Evolutionary conservation across 2,329 filamentous ascomycete species (phyloP).

Genomic region (Lecanoromycetidae sp.): DNA sequence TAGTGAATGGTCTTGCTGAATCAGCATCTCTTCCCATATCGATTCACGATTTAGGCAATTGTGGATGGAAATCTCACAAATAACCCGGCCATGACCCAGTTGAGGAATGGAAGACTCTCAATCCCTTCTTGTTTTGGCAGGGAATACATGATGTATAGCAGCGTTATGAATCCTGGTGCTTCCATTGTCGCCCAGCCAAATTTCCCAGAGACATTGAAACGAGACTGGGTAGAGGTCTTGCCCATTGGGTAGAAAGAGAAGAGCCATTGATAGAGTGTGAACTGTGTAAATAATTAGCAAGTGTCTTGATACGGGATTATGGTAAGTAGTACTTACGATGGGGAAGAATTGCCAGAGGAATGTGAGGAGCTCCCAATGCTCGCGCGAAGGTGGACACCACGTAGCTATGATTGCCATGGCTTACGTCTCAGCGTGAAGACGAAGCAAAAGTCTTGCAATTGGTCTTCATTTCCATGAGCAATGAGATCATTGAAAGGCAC

Average conservation of each 20-base stretch:
- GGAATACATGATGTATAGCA: constrained; percentile 66
- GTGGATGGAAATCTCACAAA: constrained; percentile 33
- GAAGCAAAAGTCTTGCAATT: too few relatives aligned
- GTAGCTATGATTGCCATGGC: constrained; percentile 34
- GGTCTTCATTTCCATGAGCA: not conserved
- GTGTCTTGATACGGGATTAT: not conserved
- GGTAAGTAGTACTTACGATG: constrained; percentile 28
- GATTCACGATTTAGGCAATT: not conserved
- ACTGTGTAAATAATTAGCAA: constrained; percentile 34
- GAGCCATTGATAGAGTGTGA: constrained; percentile 62
- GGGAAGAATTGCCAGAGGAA: constrained; percentile 40
- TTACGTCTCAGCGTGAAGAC: too few relatives aligned
- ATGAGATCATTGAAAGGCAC: not conserved
- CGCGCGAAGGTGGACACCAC: constrained; percentile 37
- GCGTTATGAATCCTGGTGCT: constrained; percentile 58
- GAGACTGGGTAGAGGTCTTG: constrained; percentile 68
- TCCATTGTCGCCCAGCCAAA: constrained; percentile 87
- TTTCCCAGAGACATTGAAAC: constrained; percentile 77
- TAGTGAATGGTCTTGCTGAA: constrained; percentile 56
- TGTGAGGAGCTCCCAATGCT: constrained; percentile 38
- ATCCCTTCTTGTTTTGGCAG: constrained; percentile 50
- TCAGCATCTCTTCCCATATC: not conserved
- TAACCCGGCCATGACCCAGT: constrained; percentile 60
- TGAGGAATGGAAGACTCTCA: constrained; percentile 57
- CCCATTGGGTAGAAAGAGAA: constrained; percentile 79